These are phyloP conservation scores for Ustilago vetiveriae DNA, from an alignment of 1,284 basidiomycete genomes.

Conservation along the genomic window DNA sequence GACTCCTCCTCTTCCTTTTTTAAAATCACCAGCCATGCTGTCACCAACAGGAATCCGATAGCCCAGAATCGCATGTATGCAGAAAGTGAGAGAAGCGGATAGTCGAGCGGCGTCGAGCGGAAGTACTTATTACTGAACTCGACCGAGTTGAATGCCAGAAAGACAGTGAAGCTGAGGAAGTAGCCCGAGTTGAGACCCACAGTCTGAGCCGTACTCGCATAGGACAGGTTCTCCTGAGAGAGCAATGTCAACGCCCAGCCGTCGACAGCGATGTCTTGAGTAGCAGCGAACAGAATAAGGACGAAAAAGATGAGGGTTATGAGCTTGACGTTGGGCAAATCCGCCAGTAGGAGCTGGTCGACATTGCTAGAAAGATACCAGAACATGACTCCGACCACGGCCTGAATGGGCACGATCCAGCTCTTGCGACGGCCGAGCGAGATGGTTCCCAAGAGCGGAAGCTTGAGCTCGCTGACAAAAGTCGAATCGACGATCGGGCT, in stretches of 20 bases:
- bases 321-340: conserved; percentile 78
- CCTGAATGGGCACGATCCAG: conserved; percentile 98
- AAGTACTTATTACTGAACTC: conserved; percentile 87
- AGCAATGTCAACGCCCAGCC: conserved; percentile 98
- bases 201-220: conserved; percentile 97
- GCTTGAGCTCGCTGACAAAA: conserved; percentile 74
- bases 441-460: conserved; percentile 41
- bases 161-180: conserved; percentile 96
- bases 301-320: conserved; percentile 88
- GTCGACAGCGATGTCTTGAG: conserved; percentile 99
- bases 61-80: conserved; percentile 90
- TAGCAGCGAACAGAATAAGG: conserved; percentile 90
- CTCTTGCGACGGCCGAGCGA: conserved; percentile 87
- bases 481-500: conserved; percentile 95
- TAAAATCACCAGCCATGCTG: conserved; percentile 85
- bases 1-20: conserved; percentile 78
- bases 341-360: conserved; percentile 81
- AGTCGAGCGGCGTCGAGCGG: conserved; percentile 72
- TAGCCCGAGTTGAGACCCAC: conserved; percentile 96
- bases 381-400: conserved; percentile 87
- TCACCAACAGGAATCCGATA: conserved; percentile 81
- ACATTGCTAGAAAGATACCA: conserved; percentile 85
- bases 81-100: conserved; percentile 82
- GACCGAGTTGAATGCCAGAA: conserved; percentile 93
- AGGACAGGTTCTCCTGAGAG: conserved; percentile 92